Percentiles rank a stretch among this genome's conserved stretches.
phyloP scores from a whole-genome alignment of 305 asterid species.

The Fraxinus floribunda region DNA sequence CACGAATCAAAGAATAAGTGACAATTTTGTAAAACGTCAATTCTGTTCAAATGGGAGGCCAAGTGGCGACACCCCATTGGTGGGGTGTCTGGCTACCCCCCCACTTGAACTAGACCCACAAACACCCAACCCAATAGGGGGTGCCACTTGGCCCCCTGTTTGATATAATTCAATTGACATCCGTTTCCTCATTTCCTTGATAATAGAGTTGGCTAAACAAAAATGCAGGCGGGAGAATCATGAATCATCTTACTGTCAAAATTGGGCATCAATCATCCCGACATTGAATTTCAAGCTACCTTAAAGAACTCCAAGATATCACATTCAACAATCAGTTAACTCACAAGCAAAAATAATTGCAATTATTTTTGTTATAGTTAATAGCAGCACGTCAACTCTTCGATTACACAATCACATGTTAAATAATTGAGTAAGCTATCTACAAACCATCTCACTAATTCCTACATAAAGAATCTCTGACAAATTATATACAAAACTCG shows the following conservation, averaged over 20 bases:
- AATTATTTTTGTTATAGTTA: not conserved
- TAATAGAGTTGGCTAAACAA: not conserved
- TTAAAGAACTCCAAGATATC: slow-evolving; percentile 37
- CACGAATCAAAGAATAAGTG: no score
- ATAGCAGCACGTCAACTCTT: not conserved
- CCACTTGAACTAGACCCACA: no score
- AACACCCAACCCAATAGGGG: no score
- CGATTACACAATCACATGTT: not conserved
- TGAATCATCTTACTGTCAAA: not conserved
- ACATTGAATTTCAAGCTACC: not conserved
- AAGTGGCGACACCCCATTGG: no score
- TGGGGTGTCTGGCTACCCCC: no score
- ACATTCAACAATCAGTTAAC: not conserved
- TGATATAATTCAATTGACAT: no score
- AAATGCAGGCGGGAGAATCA: not conserved
- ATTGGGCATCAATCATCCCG: not conserved
- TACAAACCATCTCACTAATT: not conserved
- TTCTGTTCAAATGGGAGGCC: no score
- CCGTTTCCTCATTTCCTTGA: not conserved
- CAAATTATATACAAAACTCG: not conserved
- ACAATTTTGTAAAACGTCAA: no score
- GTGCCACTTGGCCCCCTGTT: no score
- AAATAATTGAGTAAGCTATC: not conserved
- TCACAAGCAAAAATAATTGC: not conserved
- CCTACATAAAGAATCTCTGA: not conserved